Conservation (phyloP, 2,329 filamentous ascomycete species). For the Aspergillus terreus region DNA sequence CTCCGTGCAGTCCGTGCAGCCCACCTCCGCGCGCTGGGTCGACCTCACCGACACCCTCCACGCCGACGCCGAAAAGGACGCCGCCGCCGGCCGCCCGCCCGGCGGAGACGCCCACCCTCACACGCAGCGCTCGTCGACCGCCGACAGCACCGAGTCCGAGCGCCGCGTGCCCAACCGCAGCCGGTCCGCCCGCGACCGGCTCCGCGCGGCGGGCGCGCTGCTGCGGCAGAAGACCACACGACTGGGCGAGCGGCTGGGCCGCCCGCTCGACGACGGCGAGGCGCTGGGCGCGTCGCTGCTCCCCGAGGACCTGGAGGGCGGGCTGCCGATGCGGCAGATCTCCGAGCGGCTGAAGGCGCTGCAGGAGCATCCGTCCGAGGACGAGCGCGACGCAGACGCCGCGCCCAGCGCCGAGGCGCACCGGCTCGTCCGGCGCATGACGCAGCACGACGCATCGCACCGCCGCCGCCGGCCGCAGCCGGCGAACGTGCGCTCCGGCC, state of each 20-base stretch:
- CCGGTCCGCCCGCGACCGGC: slow-evolving; percentile 21
- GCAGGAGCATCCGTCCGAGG: slow-evolving; percentile 15
- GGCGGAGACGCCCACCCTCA: background rate
- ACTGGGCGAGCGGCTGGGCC: slow-evolving; percentile 28
- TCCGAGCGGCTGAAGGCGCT: slow-evolving; percentile 19
- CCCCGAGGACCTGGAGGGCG: slow-evolving; percentile 28
- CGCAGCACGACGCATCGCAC: slow-evolving; percentile 24
- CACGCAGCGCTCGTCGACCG: background rate
- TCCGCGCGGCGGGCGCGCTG: slow-evolving; percentile 25
- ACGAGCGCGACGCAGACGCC: slow-evolving; percentile 13
- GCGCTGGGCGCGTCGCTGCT: slow-evolving; percentile 24
- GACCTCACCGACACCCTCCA: slow-evolving; percentile 9
- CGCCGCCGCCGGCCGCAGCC: slow-evolving; percentile 21
- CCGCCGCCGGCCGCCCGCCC: background rate
- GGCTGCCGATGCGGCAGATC: slow-evolving; percentile 18
- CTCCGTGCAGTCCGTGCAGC: slow-evolving; percentile 3
- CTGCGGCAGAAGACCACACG: slow-evolving; percentile 27
- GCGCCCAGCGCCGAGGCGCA: slow-evolving; percentile 34
- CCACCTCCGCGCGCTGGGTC: slow-evolving; percentile 5
- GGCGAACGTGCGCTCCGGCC: slow-evolving; percentile 31
- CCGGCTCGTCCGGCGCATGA: slow-evolving; percentile 36
- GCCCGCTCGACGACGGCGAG: slow-evolving; percentile 29
- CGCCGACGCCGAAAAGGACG: background rate
- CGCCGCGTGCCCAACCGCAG: slow-evolving; percentile 8
- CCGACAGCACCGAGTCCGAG: slow-evolving; percentile 1